A percentile compares a stretch with the other conserved stretches of the same genome.
phyloP scores from a whole-genome alignment of 352 stramenopile genomes.

The Phytophthora fragariaefolia region DNA sequence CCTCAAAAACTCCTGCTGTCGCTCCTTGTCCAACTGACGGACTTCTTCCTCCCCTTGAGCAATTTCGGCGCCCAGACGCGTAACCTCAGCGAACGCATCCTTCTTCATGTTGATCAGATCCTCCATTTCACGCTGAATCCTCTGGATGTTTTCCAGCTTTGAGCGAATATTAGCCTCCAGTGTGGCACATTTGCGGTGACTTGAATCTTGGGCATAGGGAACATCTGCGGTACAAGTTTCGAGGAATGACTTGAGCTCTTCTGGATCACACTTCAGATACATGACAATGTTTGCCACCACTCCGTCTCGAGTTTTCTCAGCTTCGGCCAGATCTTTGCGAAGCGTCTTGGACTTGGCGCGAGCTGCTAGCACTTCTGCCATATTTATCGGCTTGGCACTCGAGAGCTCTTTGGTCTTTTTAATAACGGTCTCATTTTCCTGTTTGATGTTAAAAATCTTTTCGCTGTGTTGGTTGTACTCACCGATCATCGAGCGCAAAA shows the following conservation, averaged over 20 bases:
- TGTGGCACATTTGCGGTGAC: conserved; percentile 57
- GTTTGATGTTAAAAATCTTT: conserved; percentile 55
- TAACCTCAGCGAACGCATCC: conserved; percentile 58
- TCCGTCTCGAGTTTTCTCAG: conserved; percentile 52
- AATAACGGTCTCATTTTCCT: conserved; percentile 36
- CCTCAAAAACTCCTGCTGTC: conserved; percentile 50
- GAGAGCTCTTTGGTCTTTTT: conserved; percentile 49
- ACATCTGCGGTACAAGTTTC: conserved; percentile 48
- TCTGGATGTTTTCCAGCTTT: conserved; percentile 39
- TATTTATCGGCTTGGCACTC: conserved; percentile 35
- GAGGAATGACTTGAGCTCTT: conserved; percentile 51
- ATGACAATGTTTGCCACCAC: conserved; percentile 56
- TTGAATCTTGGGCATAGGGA: conserved; percentile 49
- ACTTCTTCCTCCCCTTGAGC: conserved; percentile 45
- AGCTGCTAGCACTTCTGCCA: conserved; percentile 39
- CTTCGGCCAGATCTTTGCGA: conserved; percentile 31
- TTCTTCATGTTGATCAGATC: conserved; percentile 62
- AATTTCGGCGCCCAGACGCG: conserved; percentile 58
- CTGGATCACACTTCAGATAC: conserved; percentile 51
- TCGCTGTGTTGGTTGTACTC: conserved; percentile 66
- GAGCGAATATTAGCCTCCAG: conserved; percentile 50
- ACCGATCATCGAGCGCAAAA: conserved; percentile 56
- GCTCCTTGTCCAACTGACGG: conserved; percentile 50
- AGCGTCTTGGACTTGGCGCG: conserved; percentile 24
- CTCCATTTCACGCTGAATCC: conserved; percentile 59